Conservation (phyloP, 2,329 filamentous ascomycete species). For the Aspergillus nomiae region DNA sequence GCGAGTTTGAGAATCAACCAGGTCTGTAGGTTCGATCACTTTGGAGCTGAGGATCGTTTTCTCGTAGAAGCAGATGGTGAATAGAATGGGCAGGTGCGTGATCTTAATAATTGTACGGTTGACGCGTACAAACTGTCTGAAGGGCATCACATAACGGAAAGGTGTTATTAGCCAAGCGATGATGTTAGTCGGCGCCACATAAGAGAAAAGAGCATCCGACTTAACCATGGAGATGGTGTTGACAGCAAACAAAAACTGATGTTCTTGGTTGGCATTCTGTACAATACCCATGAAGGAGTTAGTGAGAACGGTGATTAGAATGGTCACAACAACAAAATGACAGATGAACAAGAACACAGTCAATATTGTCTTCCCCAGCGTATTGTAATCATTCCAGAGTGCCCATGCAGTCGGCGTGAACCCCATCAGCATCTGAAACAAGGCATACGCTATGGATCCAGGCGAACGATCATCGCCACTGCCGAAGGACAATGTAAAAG, state of each 20-base stretch:
- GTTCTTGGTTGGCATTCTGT: conserved; percentile 89
- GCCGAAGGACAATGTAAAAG: conserved; percentile 81
- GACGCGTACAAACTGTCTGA: conserved; percentile 77
- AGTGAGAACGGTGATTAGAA: conserved; percentile 91
- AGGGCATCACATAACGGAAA: conserved; percentile 75
- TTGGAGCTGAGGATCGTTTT: conserved; percentile 72
- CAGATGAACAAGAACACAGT: conserved; percentile 88
- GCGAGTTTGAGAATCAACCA: conserved; percentile 71
- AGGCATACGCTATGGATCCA: conserved; percentile 77
- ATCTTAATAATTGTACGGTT: conserved; percentile 91
- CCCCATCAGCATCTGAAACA: conserved; percentile 94
- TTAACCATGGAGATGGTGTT: conserved; percentile 99
- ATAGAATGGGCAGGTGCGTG: conserved; percentile 85
- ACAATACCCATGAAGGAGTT: conserved; percentile 96
- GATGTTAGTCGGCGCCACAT: conserved; percentile 87
- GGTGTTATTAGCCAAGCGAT: conserved; percentile 88
- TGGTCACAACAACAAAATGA: conserved; percentile 92
- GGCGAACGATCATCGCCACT: conserved; percentile 64
- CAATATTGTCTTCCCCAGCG: conserved; percentile 74
- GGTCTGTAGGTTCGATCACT: conserved; percentile 79
- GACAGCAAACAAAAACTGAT: conserved; percentile 89
- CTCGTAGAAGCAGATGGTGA: conserved; percentile 86
- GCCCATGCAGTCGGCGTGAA: conserved; percentile 96
- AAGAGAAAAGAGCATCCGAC: conserved; percentile 94
- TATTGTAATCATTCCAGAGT: conserved; percentile 78